Evolutionary conservation across 2,329 filamentous ascomycete species (phyloP).

Genomic region (Sphaerulina musiva): DNA sequence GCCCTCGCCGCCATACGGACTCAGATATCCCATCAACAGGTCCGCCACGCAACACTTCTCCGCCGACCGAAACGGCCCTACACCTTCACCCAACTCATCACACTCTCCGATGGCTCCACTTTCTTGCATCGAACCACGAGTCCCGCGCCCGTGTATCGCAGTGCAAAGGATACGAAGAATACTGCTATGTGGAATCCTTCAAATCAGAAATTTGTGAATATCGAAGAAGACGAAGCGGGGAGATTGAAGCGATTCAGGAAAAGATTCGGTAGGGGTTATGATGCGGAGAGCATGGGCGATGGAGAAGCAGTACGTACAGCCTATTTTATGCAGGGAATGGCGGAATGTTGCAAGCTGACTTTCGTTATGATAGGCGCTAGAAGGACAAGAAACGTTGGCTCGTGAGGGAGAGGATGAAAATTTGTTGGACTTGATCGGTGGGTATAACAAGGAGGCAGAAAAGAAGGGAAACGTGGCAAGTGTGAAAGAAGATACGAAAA

Average conservation of each 20-base stretch:
- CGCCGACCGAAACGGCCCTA: constrained; percentile 85
- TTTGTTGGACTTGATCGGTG: constrained; percentile 53
- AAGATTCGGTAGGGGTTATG: constrained; percentile 78
- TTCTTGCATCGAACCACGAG: constrained; percentile 74
- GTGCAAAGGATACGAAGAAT: constrained; percentile 80
- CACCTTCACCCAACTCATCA: constrained; percentile 93
- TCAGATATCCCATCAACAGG: constrained; percentile 42
- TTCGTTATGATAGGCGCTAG: constrained; percentile 34
- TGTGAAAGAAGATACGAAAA: constrained; percentile 32
- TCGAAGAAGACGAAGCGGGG: constrained; percentile 93
- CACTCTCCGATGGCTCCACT: constrained; percentile 82
- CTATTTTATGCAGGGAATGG: neutral
- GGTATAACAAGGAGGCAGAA: constrained; percentile 36
- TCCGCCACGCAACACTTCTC: constrained; percentile 77
- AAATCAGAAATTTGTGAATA: constrained; percentile 70
- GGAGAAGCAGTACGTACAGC: constrained; percentile 26
- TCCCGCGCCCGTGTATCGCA: constrained; percentile 56
- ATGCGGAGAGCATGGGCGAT: constrained; percentile 46
- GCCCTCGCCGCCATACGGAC: neutral
- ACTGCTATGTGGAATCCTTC: constrained; percentile 85
- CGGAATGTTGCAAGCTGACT: constrained; percentile 9
- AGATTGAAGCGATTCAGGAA: constrained; percentile 77
- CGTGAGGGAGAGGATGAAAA: constrained; percentile 46
- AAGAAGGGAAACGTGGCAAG: constrained; percentile 41
- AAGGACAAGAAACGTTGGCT: constrained; percentile 44